Evolutionary conservation across 768 basidiomycete species (phyloP).

Genomic region (Mycena vitilis): DNA sequence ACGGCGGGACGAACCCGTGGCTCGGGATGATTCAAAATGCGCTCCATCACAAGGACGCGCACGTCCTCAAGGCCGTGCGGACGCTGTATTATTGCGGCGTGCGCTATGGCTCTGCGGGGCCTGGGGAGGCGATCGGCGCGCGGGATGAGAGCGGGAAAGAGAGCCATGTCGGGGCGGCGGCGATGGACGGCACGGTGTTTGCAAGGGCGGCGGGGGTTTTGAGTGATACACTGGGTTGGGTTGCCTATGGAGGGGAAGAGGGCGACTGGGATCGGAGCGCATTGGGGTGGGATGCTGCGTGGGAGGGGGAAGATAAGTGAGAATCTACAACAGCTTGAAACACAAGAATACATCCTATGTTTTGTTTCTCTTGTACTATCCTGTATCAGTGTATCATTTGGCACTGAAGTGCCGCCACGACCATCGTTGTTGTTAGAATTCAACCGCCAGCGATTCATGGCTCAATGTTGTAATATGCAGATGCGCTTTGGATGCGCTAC

Average conservation of each 20-base stretch:
- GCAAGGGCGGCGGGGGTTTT: slow-evolving; percentile 57
- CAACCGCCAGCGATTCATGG: no score
- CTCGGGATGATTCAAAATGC: slow-evolving; percentile 46
- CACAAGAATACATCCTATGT: no score
- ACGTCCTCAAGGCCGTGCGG: slow-evolving; percentile 51
- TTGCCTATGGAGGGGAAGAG: slow-evolving; percentile 51
- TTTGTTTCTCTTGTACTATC: no score
- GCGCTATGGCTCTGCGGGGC: slow-evolving; percentile 45
- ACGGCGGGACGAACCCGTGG: slow-evolving; percentile 50
- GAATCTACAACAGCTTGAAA: no score
- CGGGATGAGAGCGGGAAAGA: slow-evolving; percentile 43
- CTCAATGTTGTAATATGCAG: no score
- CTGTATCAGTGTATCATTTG: no score
- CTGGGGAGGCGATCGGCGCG: slow-evolving; percentile 46
- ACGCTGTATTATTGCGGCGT: slow-evolving; percentile 50
- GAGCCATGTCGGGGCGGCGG: slow-evolving; percentile 46
- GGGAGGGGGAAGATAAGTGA: slow-evolving; percentile 40
- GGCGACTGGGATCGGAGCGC: slow-evolving; percentile 55
- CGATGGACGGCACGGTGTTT: slow-evolving; percentile 56
- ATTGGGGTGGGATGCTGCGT: slow-evolving; percentile 60
- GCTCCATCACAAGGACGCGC: slow-evolving; percentile 54
- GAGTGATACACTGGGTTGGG: slow-evolving; percentile 56
- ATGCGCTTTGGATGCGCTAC: no score
- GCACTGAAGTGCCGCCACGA: no score
- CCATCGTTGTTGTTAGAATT: no score